These are phyloP conservation scores for Madurella mycetomatis DNA, from an alignment of 2,329 filamentous ascomycete genomes.

Conservation along the genomic window DNA sequence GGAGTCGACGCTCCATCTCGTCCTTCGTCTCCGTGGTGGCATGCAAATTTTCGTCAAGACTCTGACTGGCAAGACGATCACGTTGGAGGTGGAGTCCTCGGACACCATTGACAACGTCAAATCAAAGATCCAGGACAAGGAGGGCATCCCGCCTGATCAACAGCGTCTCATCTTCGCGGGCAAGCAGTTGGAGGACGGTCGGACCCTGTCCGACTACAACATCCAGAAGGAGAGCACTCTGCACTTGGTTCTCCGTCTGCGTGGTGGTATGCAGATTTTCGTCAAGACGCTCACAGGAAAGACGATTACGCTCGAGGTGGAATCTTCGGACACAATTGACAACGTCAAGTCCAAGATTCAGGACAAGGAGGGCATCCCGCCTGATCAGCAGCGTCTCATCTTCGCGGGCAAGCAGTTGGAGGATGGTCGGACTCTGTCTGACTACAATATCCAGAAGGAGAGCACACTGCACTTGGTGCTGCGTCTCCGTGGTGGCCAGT, in stretches of 20 bases:
- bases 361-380: conserved; percentile 89
- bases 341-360: conserved; percentile 94
- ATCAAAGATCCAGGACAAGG: conserved; percentile 88
- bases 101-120: conserved; percentile 96
- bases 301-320: conserved; percentile 89
- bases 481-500: conserved; percentile 63
- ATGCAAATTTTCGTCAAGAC: conserved; percentile 91
- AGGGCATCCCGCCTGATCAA: conserved; percentile 91
- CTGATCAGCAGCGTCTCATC: conserved; percentile 74
- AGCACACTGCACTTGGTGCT: conserved; percentile 67
- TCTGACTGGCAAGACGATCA: conserved; percentile 89
- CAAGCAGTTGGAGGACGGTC: conserved; percentile 89
- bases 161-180: conserved; percentile 91
- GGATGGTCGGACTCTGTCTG: conserved; percentile 26
- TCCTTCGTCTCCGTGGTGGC: conserved; percentile 82
- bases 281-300: conserved; percentile 88
- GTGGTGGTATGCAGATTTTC: conserved; percentile 86
- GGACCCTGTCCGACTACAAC: conserved; percentile 91
- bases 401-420: conserved; percentile 28
- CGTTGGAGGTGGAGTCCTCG: conserved; percentile 80
- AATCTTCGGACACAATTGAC: conserved; percentile 86
- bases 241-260: conserved; percentile 74
- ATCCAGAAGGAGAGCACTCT: conserved; percentile 89
- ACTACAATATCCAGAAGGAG: conserved; percentile 65
- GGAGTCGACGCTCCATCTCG: conserved; percentile 79